A percentile compares a stretch with the other conserved stretches of the same genome.
phyloP scores from a whole-genome alignment of 2,329 filamentous ascomycete genomes.

The Nemania sp. region DNA sequence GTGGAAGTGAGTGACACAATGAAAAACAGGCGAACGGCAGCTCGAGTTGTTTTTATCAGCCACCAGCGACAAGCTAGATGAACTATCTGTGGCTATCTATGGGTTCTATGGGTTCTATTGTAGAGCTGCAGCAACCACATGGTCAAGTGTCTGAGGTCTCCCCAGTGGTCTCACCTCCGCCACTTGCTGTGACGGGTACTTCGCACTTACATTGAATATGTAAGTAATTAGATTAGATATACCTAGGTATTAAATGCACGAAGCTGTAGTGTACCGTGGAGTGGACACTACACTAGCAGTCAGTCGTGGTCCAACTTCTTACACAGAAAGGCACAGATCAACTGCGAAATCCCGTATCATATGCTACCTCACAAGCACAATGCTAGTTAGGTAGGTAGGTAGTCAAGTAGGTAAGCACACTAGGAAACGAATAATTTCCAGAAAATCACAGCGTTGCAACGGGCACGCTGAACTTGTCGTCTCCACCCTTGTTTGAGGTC shows the following conservation, averaged over 20 bases:
- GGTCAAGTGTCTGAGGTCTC: background rate
- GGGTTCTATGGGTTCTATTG: no score
- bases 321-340: background rate
- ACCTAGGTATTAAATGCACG: no score
- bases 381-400: no score
- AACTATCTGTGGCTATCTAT: background rate
- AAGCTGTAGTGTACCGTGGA: no score
- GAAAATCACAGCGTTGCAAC: slow-evolving; percentile 24
- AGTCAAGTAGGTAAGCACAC: slow-evolving; percentile 19
- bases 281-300: no score
- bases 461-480: slow-evolving; percentile 2
- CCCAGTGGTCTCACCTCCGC: background rate
- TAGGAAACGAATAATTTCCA: slow-evolving; percentile 30
- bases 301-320: background rate
- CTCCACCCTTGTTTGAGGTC: background rate
- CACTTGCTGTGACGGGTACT: background rate
- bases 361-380: slow-evolving; percentile 12
- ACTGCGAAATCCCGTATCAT: slow-evolving; percentile 16
- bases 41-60: background rate
- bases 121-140: slow-evolving; percentile 4
- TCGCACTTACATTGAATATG: no score
- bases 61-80: slow-evolving; percentile 3
- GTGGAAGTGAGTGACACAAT: no score
- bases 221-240: no score
- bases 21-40: no score